Percentiles rank a stretch among this genome's conserved stretches.
Evolutionary conservation across 2,329 filamentous ascomycete genomes (phyloP).

Genomic region (Fusarium virguliforme): DNA sequence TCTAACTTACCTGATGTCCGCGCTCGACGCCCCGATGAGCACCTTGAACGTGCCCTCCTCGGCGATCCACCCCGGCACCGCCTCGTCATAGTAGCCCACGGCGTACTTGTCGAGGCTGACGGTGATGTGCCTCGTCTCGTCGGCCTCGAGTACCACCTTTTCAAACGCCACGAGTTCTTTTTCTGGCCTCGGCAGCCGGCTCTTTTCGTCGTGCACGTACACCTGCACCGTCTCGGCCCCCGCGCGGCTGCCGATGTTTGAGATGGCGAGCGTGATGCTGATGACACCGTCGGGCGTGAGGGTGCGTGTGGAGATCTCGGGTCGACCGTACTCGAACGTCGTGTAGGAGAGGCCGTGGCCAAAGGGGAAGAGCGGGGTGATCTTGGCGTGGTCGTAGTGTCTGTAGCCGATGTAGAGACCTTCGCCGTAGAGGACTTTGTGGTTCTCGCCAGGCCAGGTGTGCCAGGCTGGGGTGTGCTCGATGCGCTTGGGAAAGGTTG

Average conservation of each 20-base stretch:
- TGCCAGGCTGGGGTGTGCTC: constrained; percentile 80
- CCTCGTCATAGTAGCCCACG: constrained; percentile 75
- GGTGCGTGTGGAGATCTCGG: constrained; percentile 64
- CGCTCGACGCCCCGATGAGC: constrained; percentile 73
- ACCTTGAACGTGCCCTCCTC: constrained; percentile 76
- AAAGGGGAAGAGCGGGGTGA: constrained; percentile 78
- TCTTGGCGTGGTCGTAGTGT: constrained; percentile 76
- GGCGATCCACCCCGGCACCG: constrained; percentile 73
- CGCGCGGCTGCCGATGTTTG: constrained; percentile 69
- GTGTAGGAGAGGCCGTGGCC: constrained; percentile 84
- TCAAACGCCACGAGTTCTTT: constrained; percentile 81
- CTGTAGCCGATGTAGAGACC: constrained; percentile 82
- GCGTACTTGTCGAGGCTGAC: constrained; percentile 66
- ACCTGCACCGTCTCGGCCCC: constrained; percentile 78
- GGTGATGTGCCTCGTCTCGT: constrained; percentile 67
- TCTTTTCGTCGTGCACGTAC: constrained; percentile 76
- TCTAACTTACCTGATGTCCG: constrained; percentile 72
- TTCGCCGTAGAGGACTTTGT: constrained; percentile 79
- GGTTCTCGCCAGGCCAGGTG: constrained; percentile 81
- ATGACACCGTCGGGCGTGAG: constrained; percentile 60
- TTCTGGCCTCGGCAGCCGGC: constrained; percentile 74
- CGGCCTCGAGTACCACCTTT: constrained; percentile 73
- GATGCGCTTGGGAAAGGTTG: constrained; percentile 76
- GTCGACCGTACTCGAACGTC: constrained; percentile 74
- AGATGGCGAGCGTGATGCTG: constrained; percentile 65